Base-by-base conservation (phyloP, 139 green algal species). In the Picochlorum sp. region DNA sequence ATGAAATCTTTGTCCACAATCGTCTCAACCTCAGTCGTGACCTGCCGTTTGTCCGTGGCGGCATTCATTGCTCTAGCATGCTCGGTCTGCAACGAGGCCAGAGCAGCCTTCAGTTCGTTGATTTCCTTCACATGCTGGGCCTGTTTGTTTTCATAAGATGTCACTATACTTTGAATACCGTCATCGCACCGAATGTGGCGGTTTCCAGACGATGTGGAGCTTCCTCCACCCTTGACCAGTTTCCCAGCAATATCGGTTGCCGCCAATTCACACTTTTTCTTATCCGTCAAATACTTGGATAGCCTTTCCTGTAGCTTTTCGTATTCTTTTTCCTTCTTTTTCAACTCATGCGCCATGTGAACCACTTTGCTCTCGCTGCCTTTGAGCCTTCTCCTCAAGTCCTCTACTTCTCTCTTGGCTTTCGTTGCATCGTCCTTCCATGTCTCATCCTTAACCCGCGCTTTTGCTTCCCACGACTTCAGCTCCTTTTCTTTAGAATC, bases 261-360 rank as follows among this genome's bases (percentile, higher is more conserved):
- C 13, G 72, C 60, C 50, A 28, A 61, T 24, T 79, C 70, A 34
- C 15, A 51, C 38, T 74, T 74, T 21, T 54, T 68, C 54, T 80
- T 79, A 49, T 77, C 71, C 1, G 64, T 54, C 34, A 77, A 49
- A 49, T 69, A 61, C 60, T 77, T 56, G 18, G 58, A 57, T 23
- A 77, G 56, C 56, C 70, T 65, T 54, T 77, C 77, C 70, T 84
- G 74, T 52, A 85, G 68, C 10, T 71, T 56, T 51, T 83, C 77
- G 44, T 72, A 84, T 37, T 84, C 73, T 34, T 64, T 57, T 32
- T 84, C 79, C 58, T 83, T 83, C 15, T 74, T 68, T 23, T 80
- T 77, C 37, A 83, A 65, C 58, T 85, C 79, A 50, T 85, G 79
- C 65, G 77, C 72, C 26, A 80, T 46, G 46, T 85, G 79, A 59